These are phyloP conservation scores for Dorcoceras hygrometricum DNA, from an alignment of 257 asterid genomes.

Conservation along the genomic window DNA sequence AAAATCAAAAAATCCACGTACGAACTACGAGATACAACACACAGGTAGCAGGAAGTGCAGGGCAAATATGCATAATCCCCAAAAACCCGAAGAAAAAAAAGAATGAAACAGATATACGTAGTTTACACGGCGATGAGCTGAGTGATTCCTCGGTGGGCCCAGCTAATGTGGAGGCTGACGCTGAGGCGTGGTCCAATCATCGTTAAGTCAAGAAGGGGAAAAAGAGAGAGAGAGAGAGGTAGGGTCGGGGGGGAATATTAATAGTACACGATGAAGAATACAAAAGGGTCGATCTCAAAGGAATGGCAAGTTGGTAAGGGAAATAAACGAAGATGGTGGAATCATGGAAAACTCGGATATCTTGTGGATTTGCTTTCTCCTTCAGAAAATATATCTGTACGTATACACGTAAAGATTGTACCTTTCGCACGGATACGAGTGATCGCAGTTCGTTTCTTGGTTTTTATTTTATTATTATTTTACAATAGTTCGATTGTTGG, in stretches of 20 bases:
- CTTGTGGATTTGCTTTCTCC: neutral
- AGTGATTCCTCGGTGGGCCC: slow-evolving; percentile 40
- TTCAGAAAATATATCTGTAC: too few relatives aligned
- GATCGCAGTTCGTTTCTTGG: slow-evolving; percentile 11
- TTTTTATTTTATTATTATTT: too few relatives aligned
- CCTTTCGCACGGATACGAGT: neutral
- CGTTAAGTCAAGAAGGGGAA: slow-evolving; percentile 34
- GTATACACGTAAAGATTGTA: neutral
- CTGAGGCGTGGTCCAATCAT: slow-evolving; percentile 29
- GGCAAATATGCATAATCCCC: neutral
- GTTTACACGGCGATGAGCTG: slow-evolving; percentile 25
- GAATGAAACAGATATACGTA: slow-evolving; percentile 2
- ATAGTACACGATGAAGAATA: slow-evolving; percentile 21
- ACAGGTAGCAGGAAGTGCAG: slow-evolving; percentile 18
- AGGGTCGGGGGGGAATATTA: neutral
- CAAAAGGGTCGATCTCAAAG: slow-evolving; percentile 30
- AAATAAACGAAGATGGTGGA: slow-evolving; percentile 8
- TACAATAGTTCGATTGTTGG: neutral
- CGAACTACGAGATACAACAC: slow-evolving; percentile 25
- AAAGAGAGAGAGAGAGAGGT: neutral
- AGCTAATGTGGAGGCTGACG: slow-evolving; percentile 35
- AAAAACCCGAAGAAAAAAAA: neutral
- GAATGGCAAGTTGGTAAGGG: slow-evolving; percentile 22
- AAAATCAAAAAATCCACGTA: slow-evolving; percentile 25
- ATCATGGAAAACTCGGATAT: slow-evolving; percentile 18